These are phyloP conservation scores for Leccinum rimulosum DNA, from an alignment of 768 basidiomycete species.

Conservation along the genomic window DNA sequence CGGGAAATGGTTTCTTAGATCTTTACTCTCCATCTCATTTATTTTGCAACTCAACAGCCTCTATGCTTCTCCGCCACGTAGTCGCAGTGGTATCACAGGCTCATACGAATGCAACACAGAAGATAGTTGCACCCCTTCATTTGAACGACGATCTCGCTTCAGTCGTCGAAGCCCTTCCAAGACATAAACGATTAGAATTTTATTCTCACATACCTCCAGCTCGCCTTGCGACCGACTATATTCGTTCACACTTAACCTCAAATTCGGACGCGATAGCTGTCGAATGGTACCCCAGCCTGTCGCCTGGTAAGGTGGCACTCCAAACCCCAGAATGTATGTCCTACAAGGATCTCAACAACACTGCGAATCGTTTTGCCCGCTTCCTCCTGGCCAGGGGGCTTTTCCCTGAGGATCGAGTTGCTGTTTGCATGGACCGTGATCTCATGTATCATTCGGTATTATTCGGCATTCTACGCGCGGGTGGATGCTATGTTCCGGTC, in stretches of 20 bases:
- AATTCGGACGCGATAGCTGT: conserved; percentile 19
- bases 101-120: conserved; percentile 6
- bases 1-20: conserved; percentile 11
- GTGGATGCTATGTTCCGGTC: conserved; percentile 53
- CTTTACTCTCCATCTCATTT: conserved; percentile 13
- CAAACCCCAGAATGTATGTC: conserved; percentile 13
- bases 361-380: conserved; percentile 41
- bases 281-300: conserved; percentile 21
- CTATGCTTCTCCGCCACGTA: conserved; percentile 21
- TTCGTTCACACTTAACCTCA: conserved; percentile 18
- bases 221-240: conserved; percentile 24
- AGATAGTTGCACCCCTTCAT: conserved; percentile 6
- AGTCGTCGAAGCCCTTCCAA: conserved; percentile 13
- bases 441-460: conserved; percentile 41
- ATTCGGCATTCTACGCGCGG: conserved; percentile 45
- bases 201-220: conserved; percentile 20
- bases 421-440: conserved; percentile 45
- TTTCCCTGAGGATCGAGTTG: conserved; percentile 39
- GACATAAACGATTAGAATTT: conserved; percentile 1
- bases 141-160: conserved; percentile 18
- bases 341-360: conserved; percentile 36
- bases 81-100: conserved; percentile 2
- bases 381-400: conserved; percentile 40
- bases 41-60: conserved; percentile 13
- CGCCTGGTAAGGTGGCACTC: background rate